Evolutionary conservation across 2,329 filamentous ascomycete species (phyloP).

Genomic region (Botryosphaeria dothidea): DNA sequence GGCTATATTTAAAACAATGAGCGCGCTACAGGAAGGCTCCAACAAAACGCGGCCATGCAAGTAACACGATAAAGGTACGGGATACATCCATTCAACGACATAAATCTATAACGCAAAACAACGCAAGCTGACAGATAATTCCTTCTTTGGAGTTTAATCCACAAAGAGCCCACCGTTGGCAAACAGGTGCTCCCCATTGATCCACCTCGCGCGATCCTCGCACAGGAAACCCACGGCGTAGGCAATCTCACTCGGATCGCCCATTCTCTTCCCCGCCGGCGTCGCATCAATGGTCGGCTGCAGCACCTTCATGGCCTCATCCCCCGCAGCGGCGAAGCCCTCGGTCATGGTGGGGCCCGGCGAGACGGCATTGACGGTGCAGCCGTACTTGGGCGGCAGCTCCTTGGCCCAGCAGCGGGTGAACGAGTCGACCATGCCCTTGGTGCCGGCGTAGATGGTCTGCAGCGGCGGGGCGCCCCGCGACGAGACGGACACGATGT

Average conservation of each 20-base stretch:
- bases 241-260: slow-evolving; percentile 48
- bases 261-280: slow-evolving; percentile 47
- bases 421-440: slow-evolving; percentile 53
- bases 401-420: slow-evolving; percentile 50
- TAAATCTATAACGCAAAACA: no score
- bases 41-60: no score
- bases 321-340: slow-evolving; percentile 29
- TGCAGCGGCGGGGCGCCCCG: slow-evolving; percentile 38
- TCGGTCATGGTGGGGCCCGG: slow-evolving; percentile 47
- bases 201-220: slow-evolving; percentile 48
- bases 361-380: slow-evolving; percentile 49
- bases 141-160: slow-evolving; percentile 9
- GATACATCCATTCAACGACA: no score
- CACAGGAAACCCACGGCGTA: slow-evolving; percentile 49
- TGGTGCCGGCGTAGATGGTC: slow-evolving; percentile 53
- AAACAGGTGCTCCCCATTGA: slow-evolving; percentile 45
- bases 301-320: slow-evolving; percentile 50
- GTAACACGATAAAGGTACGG: no score
- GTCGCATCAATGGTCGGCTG: slow-evolving; percentile 50
- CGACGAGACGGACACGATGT: slow-evolving; percentile 43
- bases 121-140: background rate
- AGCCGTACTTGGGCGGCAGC: slow-evolving; percentile 47
- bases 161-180: slow-evolving; percentile 28
- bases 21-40: no score
- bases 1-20: no score